Evolutionary conservation across 768 basidiomycete species (phyloP).

Genomic region (Hysterangium stoloniferum): DNA sequence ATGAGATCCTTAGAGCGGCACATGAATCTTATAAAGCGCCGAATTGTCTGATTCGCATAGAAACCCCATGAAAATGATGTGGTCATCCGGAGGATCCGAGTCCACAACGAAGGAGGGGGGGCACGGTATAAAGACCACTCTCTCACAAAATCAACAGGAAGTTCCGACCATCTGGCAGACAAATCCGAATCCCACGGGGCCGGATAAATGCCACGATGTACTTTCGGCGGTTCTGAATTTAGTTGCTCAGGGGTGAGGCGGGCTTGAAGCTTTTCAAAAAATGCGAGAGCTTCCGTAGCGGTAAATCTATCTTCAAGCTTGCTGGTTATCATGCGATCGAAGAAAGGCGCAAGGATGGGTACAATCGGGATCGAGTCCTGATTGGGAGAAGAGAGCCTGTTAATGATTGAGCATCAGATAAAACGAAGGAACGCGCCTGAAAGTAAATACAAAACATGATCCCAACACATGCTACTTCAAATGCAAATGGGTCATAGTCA

Average conservation of each 20-base stretch:
- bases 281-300: not conserved
- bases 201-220: too few relatives aligned
- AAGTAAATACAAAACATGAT: conserved; percentile 13
- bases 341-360: not conserved
- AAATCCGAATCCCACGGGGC: not conserved
- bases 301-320: not conserved
- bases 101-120: not conserved
- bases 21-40: too few relatives aligned
- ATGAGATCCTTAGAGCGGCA: too few relatives aligned
- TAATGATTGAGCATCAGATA: not conserved
- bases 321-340: not conserved
- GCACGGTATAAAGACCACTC: not conserved
- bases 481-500: too few relatives aligned
- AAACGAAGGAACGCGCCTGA: not conserved
- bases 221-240: not conserved
- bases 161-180: not conserved
- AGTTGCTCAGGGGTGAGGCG: not conserved
- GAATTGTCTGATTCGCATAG: too few relatives aligned
- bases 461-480: conserved; percentile 21
- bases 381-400: too few relatives aligned
- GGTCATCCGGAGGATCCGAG: not conserved
- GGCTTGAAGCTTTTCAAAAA: not conserved
- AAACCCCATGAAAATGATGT: too few relatives aligned
- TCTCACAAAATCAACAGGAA: not conserved
- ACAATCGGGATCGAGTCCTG: not conserved